Base-by-base conservation (phyloP, 805 yeast species). In the Diddensiella santjacobensis region DNA sequence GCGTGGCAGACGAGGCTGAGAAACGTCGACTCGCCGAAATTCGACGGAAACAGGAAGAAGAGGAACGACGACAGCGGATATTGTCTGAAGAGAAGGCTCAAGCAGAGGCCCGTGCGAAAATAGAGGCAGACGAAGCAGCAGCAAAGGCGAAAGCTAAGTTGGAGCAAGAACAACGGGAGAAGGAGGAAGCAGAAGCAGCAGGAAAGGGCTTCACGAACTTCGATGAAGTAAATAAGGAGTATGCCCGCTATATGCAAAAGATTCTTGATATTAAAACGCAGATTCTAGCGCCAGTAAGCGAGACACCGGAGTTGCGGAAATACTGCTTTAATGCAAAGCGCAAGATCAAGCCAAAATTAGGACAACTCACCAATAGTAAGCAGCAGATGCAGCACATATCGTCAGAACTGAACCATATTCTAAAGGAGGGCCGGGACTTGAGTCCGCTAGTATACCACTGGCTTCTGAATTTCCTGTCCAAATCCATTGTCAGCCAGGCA, bases 401-500 rank as follows among this genome's bases (percentile, higher is more conserved):
- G 1, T 51, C 56, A 3, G 88, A 82, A 41, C 67, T 93, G 1
- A 57, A 69, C 1, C 68, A 59, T 3, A 60, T 83, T 24, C 66
- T 91, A 3, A 63, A 56, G 3, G 73, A 75, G 35, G 75, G 86
- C 0, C 70, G 72, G 31, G 42, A 53, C 35, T 54, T 60, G 4
- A 66, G 75, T 52, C 75, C 74, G 2, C 59, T 84, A 15, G 84
- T 83, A 0, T 85, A 70, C 58, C 65, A 74, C 29, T 90, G 95
- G 89, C 74, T 85, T 4, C 67, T 89, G 30, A 93, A 93, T 61
- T 84, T 83, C 60, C 76, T 86, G 23, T 84, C 96, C 3, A 93
- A 93, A 61, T 85, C 91, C 2, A 69, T 90, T 1, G 87, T 93
- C 1, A 79, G 84, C 22, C 99, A 93, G 67, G 91, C 97, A 1